These are phyloP conservation scores for Dactylellina sp. DNA, from an alignment of 2,329 filamentous ascomycete genomes.

Conservation along the genomic window DNA sequence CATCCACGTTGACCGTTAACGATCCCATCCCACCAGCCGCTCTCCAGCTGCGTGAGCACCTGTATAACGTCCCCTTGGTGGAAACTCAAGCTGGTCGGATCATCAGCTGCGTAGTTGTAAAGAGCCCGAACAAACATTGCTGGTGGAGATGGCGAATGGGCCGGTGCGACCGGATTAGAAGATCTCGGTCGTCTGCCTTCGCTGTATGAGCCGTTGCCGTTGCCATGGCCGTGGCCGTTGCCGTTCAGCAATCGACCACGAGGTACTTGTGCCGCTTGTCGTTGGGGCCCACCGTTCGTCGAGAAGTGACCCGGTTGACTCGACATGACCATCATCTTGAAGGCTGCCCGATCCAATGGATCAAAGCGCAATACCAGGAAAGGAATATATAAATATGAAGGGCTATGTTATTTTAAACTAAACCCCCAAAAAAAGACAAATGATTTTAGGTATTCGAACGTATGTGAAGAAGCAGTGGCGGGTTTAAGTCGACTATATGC, in stretches of 20 bases:
- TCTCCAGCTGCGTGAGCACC: conserved; percentile 97
- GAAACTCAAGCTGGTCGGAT: conserved; percentile 95
- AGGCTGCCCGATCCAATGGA: conserved; percentile 32
- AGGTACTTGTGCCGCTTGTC: conserved; percentile 43
- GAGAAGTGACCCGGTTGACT: conserved; percentile 53
- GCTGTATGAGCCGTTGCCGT: conserved; percentile 67
- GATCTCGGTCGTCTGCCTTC: conserved; percentile 52
- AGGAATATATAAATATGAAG: not conserved
- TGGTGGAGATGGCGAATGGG: conserved; percentile 67
- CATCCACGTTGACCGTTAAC: conserved; percentile 96
- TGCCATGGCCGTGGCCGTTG: too few species aligned
- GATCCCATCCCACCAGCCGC: conserved; percentile 99
- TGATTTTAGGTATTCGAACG: conserved; percentile 17
- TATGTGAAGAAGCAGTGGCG: conserved; percentile 5
- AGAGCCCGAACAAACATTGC: conserved; percentile 93
- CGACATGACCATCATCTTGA: conserved; percentile 57
- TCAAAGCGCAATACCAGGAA: conserved; percentile 13
- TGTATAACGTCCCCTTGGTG: conserved; percentile 97
- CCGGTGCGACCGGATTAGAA: conserved; percentile 46
- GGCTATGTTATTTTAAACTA: not conserved
- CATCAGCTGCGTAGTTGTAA: conserved; percentile 98
- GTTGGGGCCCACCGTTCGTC: conserved; percentile 44
- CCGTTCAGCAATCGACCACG: conserved; percentile 61
- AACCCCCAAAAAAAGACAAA: not conserved
- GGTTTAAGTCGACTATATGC: conserved; percentile 8